These are phyloP conservation scores for Metschnikowia anglica DNA, from an alignment of 805 yeast genomes.

Conservation along the genomic window DNA sequence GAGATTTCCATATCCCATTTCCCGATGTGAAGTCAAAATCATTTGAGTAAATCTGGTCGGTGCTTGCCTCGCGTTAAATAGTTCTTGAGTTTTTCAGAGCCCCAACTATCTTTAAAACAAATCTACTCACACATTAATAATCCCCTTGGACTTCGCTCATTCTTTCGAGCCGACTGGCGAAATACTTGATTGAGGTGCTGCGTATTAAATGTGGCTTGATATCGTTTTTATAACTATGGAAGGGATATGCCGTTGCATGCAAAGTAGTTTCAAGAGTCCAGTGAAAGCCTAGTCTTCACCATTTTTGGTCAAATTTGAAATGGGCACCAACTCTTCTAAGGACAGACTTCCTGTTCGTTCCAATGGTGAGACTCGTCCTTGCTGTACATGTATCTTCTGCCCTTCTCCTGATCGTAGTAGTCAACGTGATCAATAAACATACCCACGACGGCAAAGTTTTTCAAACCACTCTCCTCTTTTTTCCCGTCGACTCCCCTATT, in stretches of 20 bases:
- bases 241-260: background rate
- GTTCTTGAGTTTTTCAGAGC: too few species aligned
- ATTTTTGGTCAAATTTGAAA: too few species aligned
- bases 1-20: too few species aligned
- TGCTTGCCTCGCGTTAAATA: too few species aligned
- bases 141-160: too few species aligned
- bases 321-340: conserved; percentile 35
- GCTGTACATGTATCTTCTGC: conserved; percentile 52
- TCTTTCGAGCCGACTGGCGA: too few species aligned
- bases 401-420: conserved; percentile 58
- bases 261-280: background rate
- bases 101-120: too few species aligned
- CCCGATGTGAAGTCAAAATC: too few species aligned
- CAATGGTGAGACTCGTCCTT: conserved; percentile 59
- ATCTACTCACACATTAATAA: too few species aligned
- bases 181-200: background rate
- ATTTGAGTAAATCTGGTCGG: too few species aligned
- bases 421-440: conserved; percentile 73
- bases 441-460: conserved; percentile 67
- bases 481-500: conserved; percentile 82
- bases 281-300: background rate
- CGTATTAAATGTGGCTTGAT: background rate
- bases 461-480: conserved; percentile 58
- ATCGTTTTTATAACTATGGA: background rate
- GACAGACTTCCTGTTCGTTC: conserved; percentile 79